phyloP scores from a whole-genome alignment of 192 early-diverging fungal species.

The Helicostylum pulchrum region DNA sequence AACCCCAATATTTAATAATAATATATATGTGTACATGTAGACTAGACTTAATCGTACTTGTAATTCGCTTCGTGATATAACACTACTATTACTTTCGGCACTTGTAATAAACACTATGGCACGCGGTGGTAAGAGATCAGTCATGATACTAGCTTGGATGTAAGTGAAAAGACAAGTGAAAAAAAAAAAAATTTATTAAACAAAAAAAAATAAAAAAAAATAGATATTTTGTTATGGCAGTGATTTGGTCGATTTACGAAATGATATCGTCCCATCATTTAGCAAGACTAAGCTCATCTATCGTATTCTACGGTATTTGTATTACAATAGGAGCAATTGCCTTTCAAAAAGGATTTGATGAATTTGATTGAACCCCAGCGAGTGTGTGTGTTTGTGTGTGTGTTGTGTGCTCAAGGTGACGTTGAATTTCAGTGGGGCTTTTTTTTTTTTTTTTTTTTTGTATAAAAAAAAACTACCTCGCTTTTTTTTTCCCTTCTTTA shows the following conservation, averaged over 20 bases:
- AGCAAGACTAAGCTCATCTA: not conserved
- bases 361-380: conserved; percentile 1
- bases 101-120: conserved; percentile 10
- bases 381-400: not conserved
- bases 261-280: conserved; percentile 9
- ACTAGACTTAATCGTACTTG: not conserved
- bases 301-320: not conserved
- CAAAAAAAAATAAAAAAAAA: not conserved
- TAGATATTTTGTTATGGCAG: conserved; percentile 6
- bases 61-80: not conserved
- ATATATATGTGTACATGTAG: not conserved
- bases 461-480: not conserved
- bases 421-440: not conserved
- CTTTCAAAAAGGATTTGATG: conserved; percentile 1
- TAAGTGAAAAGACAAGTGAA: too few species aligned
- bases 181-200: not conserved
- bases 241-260: conserved; percentile 9
- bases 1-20: not conserved
- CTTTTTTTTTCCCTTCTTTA: not conserved
- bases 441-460: not conserved
- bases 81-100: not conserved
- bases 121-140: conserved; percentile 5
- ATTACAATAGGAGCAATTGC: conserved; percentile 11
- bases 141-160: conserved; percentile 8
- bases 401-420: not conserved